Percentiles rank a stretch among this genome's conserved stretches.
These are phyloP conservation scores for Coniferiporia weirii DNA, from an alignment of 1,284 basidiomycete genomes.

Conservation along the genomic window DNA sequence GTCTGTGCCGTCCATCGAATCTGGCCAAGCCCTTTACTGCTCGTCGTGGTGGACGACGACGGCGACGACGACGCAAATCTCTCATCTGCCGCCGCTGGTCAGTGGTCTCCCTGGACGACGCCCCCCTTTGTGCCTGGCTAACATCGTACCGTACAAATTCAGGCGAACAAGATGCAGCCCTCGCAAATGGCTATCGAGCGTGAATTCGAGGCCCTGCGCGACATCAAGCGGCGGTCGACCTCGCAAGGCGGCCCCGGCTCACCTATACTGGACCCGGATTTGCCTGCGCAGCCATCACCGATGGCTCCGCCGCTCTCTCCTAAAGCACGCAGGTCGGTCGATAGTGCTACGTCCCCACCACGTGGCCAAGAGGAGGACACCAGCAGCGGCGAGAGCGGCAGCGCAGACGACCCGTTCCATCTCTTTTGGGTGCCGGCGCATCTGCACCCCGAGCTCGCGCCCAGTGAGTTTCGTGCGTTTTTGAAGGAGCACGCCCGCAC, in stretches of 20 bases:
- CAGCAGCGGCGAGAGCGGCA: slow-evolving; percentile 27
- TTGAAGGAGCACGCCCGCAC: slow-evolving; percentile 86
- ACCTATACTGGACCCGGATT: slow-evolving; percentile 81
- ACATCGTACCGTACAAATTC: background rate
- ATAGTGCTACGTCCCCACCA: slow-evolving; percentile 41
- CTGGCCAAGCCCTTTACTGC: background rate
- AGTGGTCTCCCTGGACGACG: background rate
- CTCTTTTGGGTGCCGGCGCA: slow-evolving; percentile 98
- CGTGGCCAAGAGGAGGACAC: slow-evolving; percentile 38
- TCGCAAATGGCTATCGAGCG: slow-evolving; percentile 82
- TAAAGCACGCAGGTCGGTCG: slow-evolving; percentile 42
- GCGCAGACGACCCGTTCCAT: slow-evolving; percentile 68
- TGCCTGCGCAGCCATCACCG: slow-evolving; percentile 59
- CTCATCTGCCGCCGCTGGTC: background rate
- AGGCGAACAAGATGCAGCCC: slow-evolving; percentile 48
- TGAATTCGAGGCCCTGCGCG: slow-evolving; percentile 79
- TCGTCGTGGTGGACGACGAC: background rate
- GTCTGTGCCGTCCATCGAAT: background rate
- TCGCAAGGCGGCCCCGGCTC: slow-evolving; percentile 68
- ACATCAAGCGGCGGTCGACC: slow-evolving; percentile 76
- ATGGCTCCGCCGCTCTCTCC: slow-evolving; percentile 35
- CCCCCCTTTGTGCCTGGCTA: background rate
- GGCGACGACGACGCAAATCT: background rate
- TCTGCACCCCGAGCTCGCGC: slow-evolving; percentile 95
- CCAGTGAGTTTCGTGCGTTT: slow-evolving; percentile 91